Conservation (phyloP, 2,329 filamentous ascomycete genomes). For the Sporothrix brunneoviolacea region DNA sequence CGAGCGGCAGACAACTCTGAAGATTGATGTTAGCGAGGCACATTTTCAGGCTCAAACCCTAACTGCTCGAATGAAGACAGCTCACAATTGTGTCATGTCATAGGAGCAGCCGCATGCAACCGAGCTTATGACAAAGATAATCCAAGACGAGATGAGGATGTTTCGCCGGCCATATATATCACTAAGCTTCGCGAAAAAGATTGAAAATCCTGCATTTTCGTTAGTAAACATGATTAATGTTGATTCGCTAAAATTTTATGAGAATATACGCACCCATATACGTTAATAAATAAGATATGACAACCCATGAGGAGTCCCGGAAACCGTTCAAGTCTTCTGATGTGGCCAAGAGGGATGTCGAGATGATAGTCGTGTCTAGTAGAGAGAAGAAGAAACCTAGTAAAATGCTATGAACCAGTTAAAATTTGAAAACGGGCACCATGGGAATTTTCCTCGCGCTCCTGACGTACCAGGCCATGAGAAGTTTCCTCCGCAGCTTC, state of each 20-base stretch:
- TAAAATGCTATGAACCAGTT: conserved; percentile 14
- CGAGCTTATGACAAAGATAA: conserved; percentile 35
- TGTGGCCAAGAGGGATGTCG: conserved; percentile 20
- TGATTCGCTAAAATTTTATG: background rate
- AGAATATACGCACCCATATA: conserved; percentile 19
- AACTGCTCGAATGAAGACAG: background rate
- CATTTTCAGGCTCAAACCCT: background rate
- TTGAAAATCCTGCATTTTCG: conserved; percentile 18
- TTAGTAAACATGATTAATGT: background rate
- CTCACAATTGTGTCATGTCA: conserved; percentile 25
- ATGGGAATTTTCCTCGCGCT: background rate
- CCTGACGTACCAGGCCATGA: conserved; percentile 17
- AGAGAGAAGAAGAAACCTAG: conserved; percentile 22
- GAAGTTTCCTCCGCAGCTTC: conserved; percentile 6
- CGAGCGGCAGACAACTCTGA: conserved; percentile 50
- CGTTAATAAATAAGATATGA: conserved; percentile 20
- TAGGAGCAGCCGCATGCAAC: conserved; percentile 33
- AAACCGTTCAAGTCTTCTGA: conserved; percentile 20
- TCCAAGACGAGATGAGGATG: conserved; percentile 29
- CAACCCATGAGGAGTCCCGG: conserved; percentile 20
- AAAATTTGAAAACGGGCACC: background rate
- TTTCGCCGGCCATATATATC: conserved; percentile 38
- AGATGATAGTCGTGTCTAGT: conserved; percentile 21
- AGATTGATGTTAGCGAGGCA: background rate
- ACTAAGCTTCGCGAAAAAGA: conserved; percentile 25